Evolutionary conservation across 176 grass and related monocot species (phyloP).

Genomic region (Eremochloa ophiuroides): DNA sequence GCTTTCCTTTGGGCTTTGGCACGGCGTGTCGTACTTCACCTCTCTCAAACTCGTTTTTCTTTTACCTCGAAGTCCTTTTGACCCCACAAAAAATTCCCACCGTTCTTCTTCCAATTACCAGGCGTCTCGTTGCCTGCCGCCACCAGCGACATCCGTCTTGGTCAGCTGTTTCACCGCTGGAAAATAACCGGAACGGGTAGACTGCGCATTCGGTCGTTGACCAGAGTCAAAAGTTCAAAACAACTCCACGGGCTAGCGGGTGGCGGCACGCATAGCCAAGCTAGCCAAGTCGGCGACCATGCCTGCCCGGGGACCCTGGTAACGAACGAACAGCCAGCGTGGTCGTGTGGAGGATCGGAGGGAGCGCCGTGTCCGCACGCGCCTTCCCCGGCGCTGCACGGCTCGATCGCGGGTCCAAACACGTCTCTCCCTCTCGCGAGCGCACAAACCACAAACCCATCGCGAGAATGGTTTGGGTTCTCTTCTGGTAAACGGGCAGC

Average conservation of each 20-base stretch:
- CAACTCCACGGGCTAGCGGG: not conserved
- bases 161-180: not conserved
- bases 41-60: not conserved
- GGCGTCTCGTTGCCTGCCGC: not conserved
- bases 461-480: no score
- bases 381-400: not conserved
- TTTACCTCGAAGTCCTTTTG: not conserved
- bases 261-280: not conserved
- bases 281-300: not conserved
- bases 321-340: not conserved
- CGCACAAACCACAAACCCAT: not conserved
- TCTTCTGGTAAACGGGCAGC: not conserved
- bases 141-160: no score
- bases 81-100: no score
- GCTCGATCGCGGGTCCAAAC: conserved; percentile 26
- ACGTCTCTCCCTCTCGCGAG: conserved; percentile 9
- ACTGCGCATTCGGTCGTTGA: not conserved
- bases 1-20: no score
- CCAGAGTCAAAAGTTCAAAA: not conserved
- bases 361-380: not conserved
- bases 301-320: not conserved
- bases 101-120: no score
- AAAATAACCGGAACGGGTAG: not conserved
- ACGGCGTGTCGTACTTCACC: not conserved
- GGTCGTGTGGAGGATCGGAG: not conserved